A percentile compares a stretch with the other conserved stretches of the same genome.
Conservation (phyloP, 2,329 filamentous ascomycete genomes). For the Colletotrichum shisoi region DNA sequence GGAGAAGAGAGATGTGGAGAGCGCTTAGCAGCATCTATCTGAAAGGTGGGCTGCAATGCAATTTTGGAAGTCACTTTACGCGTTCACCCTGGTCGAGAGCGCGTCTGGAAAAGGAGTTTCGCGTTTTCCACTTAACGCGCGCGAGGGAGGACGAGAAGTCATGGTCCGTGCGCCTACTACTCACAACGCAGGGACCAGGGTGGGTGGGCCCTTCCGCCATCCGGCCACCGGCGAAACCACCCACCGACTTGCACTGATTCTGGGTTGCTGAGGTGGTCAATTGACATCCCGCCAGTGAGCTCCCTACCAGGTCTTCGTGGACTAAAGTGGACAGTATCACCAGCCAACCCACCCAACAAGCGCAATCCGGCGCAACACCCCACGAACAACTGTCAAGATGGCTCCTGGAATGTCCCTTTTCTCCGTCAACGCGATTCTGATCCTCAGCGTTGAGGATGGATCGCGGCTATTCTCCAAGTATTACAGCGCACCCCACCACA, state of each 20-base stretch:
- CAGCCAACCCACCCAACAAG: slow-evolving; percentile 26
- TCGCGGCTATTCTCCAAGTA: slow-evolving; percentile 94
- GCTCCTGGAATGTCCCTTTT: slow-evolving; percentile 78
- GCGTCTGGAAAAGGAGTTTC: slow-evolving; percentile 36
- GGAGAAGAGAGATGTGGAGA: slow-evolving; percentile 35
- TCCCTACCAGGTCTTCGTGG: slow-evolving; percentile 35
- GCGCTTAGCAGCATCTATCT: slow-evolving; percentile 31
- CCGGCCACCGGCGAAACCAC: slow-evolving; percentile 39
- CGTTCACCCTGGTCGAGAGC: slow-evolving; percentile 9
- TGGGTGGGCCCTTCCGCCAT: slow-evolving; percentile 13
- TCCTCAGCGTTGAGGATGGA: slow-evolving; percentile 85
- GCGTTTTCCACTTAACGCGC: slow-evolving; percentile 42
- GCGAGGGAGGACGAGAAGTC: background rate
- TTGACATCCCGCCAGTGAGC: slow-evolving; percentile 31
- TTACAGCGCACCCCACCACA: slow-evolving; percentile 61
- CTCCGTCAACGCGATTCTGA: slow-evolving; percentile 78
- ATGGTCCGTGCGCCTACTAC: slow-evolving; percentile 25
- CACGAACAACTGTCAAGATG: slow-evolving; percentile 57
- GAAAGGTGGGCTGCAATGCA: slow-evolving; percentile 37
- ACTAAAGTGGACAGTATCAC: slow-evolving; percentile 27
- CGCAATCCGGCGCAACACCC: slow-evolving; percentile 35
- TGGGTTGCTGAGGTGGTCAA: slow-evolving; percentile 39
- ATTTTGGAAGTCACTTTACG: slow-evolving; percentile 36
- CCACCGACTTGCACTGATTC: slow-evolving; percentile 36
- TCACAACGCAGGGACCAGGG: background rate